Evolutionary conservation across 2,329 filamentous ascomycete species (phyloP).

Genomic region (Aspergillus tubingensis): DNA sequence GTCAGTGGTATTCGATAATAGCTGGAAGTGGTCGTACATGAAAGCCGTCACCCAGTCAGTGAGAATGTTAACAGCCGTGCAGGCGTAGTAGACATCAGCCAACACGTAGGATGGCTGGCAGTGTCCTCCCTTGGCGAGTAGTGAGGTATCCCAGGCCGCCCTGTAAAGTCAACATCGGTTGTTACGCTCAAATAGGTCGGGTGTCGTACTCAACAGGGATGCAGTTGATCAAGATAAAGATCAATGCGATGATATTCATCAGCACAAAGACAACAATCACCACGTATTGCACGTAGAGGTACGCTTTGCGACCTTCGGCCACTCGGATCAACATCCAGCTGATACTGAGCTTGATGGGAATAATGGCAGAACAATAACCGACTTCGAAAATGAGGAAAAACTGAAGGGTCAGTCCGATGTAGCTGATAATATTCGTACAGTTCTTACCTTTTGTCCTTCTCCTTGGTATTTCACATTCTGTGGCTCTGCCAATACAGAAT

Average conservation of each 20-base stretch:
- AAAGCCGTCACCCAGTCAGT: constrained; percentile 29
- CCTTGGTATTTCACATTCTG: constrained; percentile 21
- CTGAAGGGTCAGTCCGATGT: constrained; percentile 5
- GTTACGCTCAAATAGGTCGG: not conserved
- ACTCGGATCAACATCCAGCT: constrained; percentile 30
- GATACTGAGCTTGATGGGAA: constrained; percentile 31
- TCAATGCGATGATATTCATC: constrained; percentile 28
- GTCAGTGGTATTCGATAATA: constrained; percentile 23
- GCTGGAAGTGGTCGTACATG: constrained; percentile 25
- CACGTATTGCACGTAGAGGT: constrained; percentile 24
- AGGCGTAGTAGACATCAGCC: constrained; percentile 27
- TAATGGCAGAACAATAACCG: constrained; percentile 29
- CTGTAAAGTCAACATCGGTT: constrained; percentile 5
- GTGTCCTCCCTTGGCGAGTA: constrained; percentile 18
- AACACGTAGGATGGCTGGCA: constrained; percentile 25
- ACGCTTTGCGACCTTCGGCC: constrained; percentile 24
- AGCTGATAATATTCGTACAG: not conserved
- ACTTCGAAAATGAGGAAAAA: constrained; percentile 32
- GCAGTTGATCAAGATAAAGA: constrained; percentile 28
- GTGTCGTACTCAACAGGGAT: constrained; percentile 22
- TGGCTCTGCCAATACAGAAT: constrained; percentile 15
- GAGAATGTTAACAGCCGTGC: constrained; percentile 28
- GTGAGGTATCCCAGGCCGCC: constrained; percentile 23
- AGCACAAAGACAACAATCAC: constrained; percentile 20
- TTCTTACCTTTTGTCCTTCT: constrained; percentile 22